These are phyloP conservation scores for Tricholomella constricta DNA, from an alignment of 768 basidiomycete species.

Conservation along the genomic window DNA sequence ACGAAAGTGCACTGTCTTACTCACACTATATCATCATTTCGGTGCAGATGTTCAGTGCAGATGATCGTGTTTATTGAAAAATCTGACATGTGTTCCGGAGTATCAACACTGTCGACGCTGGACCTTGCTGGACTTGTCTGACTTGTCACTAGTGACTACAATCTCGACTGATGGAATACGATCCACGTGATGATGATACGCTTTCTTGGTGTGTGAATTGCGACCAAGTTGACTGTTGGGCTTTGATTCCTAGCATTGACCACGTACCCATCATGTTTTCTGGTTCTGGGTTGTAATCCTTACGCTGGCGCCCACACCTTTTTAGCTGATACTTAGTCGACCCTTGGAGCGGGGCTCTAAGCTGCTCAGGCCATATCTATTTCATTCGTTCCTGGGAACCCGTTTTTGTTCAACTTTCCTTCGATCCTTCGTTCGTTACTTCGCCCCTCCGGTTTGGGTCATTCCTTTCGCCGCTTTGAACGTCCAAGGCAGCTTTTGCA, in stretches of 20 bases:
- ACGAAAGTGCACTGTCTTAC: no score
- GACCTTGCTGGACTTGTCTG: no score
- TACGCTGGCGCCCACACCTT: neutral
- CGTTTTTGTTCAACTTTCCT: neutral
- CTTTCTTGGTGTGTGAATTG: neutral
- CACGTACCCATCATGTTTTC: neutral
- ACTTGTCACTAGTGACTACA: no score
- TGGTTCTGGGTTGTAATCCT: conserved; percentile 4
- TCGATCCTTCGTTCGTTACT: neutral
- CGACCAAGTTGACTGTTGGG: conserved; percentile 5
- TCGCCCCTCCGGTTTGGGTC: conserved; percentile 7
- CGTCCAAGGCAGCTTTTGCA: neutral
- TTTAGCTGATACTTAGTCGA: neutral
- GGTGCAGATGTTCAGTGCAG: no score
- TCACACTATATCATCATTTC: no score
- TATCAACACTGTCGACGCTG: no score
- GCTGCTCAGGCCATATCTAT: neutral
- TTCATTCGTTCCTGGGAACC: neutral
- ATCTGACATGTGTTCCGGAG: no score
- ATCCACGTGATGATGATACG: neutral
- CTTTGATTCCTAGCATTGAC: neutral
- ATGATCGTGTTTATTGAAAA: no score
- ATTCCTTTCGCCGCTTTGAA: neutral
- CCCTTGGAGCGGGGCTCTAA: conserved; percentile 12
- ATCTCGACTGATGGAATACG: no score